Conservation (phyloP, 2,329 filamentous ascomycete genomes). For the Metarhizium brunneum region DNA sequence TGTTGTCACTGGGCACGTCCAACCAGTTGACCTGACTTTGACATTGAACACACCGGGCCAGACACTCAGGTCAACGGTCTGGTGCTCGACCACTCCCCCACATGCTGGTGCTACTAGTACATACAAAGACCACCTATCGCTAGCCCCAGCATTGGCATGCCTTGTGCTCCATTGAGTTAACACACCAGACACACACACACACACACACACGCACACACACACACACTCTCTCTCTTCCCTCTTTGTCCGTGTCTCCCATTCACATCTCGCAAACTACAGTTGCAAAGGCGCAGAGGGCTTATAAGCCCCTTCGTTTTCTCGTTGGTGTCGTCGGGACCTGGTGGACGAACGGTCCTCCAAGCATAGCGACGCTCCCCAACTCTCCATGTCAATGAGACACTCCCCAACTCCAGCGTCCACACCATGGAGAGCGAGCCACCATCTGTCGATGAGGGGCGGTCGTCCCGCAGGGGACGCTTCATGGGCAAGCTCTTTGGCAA, state of each 20-base stretch:
- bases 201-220: background rate
- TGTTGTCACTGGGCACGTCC: background rate
- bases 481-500: constrained; percentile 55
- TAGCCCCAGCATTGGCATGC: background rate
- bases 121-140: background rate
- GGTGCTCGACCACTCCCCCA: background rate
- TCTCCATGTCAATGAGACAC: constrained; percentile 20
- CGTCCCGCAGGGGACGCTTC: constrained; percentile 42
- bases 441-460: constrained; percentile 28
- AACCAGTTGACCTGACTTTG: no score
- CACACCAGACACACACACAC: background rate
- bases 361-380: background rate
- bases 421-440: constrained; percentile 37
- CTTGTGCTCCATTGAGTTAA: background rate
- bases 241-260: background rate
- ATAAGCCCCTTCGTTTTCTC: background rate
- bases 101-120: background rate
- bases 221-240: background rate
- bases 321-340: background rate
- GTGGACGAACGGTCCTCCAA: constrained; percentile 1
- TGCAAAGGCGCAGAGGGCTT: background rate
- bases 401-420: constrained; percentile 12
- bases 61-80: no score
- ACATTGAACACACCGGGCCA: no score
- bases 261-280: background rate